Evolutionary conservation across 139 green algal species (phyloP).

Genomic region (Diplosphaera chodatii): DNA sequence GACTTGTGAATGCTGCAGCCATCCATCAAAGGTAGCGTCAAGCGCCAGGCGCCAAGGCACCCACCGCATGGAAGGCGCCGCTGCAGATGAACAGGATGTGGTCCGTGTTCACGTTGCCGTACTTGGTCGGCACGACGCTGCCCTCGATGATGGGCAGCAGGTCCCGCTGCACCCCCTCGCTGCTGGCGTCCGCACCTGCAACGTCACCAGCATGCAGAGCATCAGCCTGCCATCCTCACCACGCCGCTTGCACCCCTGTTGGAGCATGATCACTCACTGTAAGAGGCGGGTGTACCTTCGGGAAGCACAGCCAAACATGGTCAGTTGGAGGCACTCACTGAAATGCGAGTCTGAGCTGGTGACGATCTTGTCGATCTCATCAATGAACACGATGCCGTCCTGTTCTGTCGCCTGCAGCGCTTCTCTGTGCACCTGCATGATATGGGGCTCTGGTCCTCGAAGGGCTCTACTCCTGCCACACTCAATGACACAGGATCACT

Average conservation of each 20-base stretch:
- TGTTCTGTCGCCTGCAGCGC: constrained; percentile 60
- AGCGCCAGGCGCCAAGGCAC: no score
- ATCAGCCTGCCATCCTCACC: no score
- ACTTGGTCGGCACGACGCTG: constrained; percentile 69
- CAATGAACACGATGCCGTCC: constrained; percentile 93
- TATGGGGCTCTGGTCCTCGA: no score
- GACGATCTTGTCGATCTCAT: constrained; percentile 98
- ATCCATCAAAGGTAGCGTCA: no score
- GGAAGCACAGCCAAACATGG: no score
- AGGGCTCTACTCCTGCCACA: no score
- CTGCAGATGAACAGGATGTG: constrained; percentile 95
- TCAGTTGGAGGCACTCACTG: constrained; percentile 50
- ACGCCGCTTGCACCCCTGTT: no score
- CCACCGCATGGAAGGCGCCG: constrained; percentile 81
- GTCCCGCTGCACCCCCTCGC: constrained; percentile 89
- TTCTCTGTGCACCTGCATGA: constrained; percentile 58
- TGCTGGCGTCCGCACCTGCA: constrained; percentile 40
- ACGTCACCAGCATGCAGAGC: background rate
- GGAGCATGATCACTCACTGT: constrained; percentile 50
- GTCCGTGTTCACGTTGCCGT: constrained; percentile 92
- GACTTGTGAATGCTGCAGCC: no score
- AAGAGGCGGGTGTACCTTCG: no score
- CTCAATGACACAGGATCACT: no score
- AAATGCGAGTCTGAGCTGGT: constrained; percentile 50
- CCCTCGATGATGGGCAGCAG: constrained; percentile 97